phyloP scores from a whole-genome alignment of 1,284 basidiomycete species.

The Entoloma clypeatum region DNA sequence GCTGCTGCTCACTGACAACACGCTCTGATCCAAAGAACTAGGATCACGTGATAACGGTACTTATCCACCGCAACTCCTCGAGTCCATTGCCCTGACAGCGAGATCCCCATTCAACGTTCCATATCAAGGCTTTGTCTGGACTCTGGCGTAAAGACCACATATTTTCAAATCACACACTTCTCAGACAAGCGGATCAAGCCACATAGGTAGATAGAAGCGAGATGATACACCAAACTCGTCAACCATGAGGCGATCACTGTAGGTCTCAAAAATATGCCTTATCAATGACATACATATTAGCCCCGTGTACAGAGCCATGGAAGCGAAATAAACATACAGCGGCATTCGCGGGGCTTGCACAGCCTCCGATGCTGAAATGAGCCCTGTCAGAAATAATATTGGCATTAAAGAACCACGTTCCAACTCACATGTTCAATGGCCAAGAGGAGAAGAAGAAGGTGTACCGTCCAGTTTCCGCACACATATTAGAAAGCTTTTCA shows the following conservation, averaged over 20 bases:
- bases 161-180: too few relatives aligned
- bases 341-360: constrained; percentile 66
- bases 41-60: constrained; percentile 20
- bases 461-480: constrained; percentile 55
- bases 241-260: too few relatives aligned
- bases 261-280: too few relatives aligned
- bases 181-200: constrained; percentile 2
- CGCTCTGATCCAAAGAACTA: constrained; percentile 16
- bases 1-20: constrained; percentile 15
- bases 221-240: too few relatives aligned
- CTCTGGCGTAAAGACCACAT: too few relatives aligned
- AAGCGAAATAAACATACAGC: constrained; percentile 43
- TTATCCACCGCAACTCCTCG: background rate
- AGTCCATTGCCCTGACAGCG: constrained; percentile 4
- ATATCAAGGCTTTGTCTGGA: constrained; percentile 29
- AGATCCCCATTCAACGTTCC: constrained; percentile 13
- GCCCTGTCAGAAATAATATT: constrained; percentile 9
- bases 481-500: constrained; percentile 54
- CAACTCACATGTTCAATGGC: constrained; percentile 63
- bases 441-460: constrained; percentile 74
- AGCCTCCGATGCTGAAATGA: constrained; percentile 51
- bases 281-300: too few relatives aligned
- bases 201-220: too few relatives aligned
- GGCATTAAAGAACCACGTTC: background rate
- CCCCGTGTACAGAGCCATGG: background rate